phyloP scores from a whole-genome alignment of 164 flowering plant genomes.

The Houttuynia cordata region DNA sequence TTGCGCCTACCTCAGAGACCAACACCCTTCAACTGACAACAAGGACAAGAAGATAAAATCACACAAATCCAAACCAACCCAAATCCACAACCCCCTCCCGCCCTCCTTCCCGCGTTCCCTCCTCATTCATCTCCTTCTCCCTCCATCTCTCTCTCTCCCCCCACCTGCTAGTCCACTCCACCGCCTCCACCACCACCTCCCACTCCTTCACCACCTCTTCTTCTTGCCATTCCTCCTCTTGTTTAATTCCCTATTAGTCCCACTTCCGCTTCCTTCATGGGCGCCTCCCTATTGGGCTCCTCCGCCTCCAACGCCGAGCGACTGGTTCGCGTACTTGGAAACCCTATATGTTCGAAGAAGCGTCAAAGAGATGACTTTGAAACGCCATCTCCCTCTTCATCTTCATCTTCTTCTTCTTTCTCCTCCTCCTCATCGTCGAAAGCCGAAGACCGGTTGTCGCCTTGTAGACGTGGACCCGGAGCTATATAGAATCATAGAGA shows the following conservation, averaged over 20 bases:
- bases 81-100: background rate
- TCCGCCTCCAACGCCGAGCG: conserved; percentile 5
- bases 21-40: too few species aligned
- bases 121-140: background rate
- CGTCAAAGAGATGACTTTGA: conserved; percentile 16
- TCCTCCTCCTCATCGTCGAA: conserved; percentile 2
- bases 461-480: conserved; percentile 47
- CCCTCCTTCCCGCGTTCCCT: background rate
- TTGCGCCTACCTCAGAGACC: too few species aligned
- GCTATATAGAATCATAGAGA: conserved; percentile 53
- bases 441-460: conserved; percentile 17
- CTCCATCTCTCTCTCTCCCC: conserved; percentile 25
- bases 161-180: conserved; percentile 80
- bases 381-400: background rate
- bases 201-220: conserved; percentile 16
- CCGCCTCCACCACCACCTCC: conserved; percentile 25
- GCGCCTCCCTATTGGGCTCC: conserved; percentile 13
- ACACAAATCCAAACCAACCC: background rate
- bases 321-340: conserved; percentile 50
- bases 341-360: conserved; percentile 55
- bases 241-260: conserved; percentile 20
- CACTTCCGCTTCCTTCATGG: conserved; percentile 22
- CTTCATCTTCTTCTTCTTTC: background rate
- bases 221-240: conserved; percentile 30
- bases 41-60: background rate